Percentiles rank a stretch among this genome's conserved stretches.
phyloP scores from a whole-genome alignment of 2,329 filamentous ascomycete species.

The Phialophora expanda region DNA sequence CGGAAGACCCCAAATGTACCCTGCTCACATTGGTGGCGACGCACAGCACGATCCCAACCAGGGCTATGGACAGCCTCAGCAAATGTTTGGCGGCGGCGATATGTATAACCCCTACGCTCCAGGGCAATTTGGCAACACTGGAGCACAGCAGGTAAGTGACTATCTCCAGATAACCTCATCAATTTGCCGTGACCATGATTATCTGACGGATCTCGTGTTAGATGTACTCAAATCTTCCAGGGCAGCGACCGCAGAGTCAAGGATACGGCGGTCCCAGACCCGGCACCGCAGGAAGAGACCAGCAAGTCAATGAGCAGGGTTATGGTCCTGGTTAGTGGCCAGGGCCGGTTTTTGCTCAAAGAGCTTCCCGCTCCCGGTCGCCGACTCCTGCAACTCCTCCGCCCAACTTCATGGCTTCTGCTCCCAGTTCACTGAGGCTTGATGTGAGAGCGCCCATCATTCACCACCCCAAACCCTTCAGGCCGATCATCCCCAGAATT shows the following conservation, averaged over 20 bases:
- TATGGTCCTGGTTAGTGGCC: slow-evolving; percentile 37
- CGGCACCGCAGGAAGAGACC: slow-evolving; percentile 35
- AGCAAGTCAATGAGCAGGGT: slow-evolving; percentile 38
- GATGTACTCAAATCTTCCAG: slow-evolving; percentile 38
- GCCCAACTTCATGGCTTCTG: neutral
- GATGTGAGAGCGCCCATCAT: neutral
- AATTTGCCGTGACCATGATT: neutral
- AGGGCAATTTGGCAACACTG: slow-evolving; percentile 62
- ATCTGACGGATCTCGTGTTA: slow-evolving; percentile 7
- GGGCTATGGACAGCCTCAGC: slow-evolving; percentile 73
- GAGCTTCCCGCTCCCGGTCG: neutral
- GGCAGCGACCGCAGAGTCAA: slow-evolving; percentile 38
- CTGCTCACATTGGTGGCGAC: slow-evolving; percentile 65
- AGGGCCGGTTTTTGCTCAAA: neutral
- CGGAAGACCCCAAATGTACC: slow-evolving; percentile 81
- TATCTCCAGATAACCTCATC: slow-evolving; percentile 16
- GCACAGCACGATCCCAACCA: slow-evolving; percentile 69
- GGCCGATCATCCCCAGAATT: neutral
- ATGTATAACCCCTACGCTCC: slow-evolving; percentile 81
- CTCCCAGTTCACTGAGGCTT: neutral
- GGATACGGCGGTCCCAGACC: slow-evolving; percentile 38
- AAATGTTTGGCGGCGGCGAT: slow-evolving; percentile 73
- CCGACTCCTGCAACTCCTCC: slow-evolving; percentile 2
- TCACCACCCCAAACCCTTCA: neutral
- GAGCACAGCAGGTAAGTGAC: slow-evolving; percentile 73